These are phyloP conservation scores for Cystobasidium sp. DNA, from an alignment of 1,284 basidiomycete genomes.

Conservation along the genomic window DNA sequence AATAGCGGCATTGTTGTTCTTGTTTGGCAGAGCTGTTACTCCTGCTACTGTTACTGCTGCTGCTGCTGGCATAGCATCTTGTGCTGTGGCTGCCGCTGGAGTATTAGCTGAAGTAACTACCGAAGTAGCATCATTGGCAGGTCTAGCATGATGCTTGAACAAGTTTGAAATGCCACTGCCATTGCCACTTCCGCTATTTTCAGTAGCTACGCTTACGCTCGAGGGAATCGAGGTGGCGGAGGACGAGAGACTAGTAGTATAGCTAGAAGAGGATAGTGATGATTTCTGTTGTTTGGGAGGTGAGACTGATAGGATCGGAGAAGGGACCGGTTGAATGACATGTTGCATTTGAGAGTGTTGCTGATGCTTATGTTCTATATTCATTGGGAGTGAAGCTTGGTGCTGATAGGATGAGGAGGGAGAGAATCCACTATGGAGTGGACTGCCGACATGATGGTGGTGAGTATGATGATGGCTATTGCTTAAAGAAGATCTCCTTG, in stretches of 20 bases:
- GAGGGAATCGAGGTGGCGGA: background rate
- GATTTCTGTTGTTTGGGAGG: constrained; percentile 10
- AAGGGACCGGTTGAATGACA: background rate
- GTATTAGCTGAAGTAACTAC: background rate
- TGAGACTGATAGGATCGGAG: constrained; percentile 12
- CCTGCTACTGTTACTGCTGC: background rate
- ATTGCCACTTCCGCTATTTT: background rate
- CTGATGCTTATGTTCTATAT: background rate
- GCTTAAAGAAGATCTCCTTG: background rate
- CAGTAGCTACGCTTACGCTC: background rate
- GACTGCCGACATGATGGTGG: constrained; percentile 1
- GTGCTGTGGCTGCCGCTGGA: too few relatives aligned
- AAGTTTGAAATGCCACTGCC: constrained; percentile 8
- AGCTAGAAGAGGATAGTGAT: background rate
- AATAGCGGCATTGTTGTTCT: background rate
- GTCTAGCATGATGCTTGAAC: constrained; percentile 4
- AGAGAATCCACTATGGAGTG: background rate
- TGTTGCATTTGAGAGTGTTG: background rate
- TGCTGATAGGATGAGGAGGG: background rate
- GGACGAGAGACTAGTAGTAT: background rate
- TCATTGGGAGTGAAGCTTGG: background rate
- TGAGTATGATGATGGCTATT: background rate
- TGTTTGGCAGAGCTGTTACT: background rate
- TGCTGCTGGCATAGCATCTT: background rate
- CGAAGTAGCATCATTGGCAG: background rate